Conservation (phyloP, 441 rosid species). For the Hura crepitans region DNA sequence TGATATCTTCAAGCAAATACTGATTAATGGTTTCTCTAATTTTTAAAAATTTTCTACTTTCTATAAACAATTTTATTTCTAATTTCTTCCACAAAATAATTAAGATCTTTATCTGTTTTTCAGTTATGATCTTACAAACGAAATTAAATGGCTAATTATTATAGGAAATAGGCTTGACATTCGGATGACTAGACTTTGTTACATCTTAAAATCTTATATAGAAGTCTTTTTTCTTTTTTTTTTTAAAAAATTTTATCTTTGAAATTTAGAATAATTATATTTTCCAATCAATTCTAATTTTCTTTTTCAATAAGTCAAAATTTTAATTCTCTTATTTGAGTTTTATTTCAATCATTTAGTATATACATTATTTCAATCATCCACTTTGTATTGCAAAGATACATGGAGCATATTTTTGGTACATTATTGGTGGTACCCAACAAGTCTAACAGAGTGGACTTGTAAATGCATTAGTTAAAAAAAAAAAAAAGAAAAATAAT, state of each 20-base stretch:
- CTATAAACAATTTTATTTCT: neutral
- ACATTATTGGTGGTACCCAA: neutral
- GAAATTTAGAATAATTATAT: neutral
- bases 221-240: no score
- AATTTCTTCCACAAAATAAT: neutral
- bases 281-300: no score
- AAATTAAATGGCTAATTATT: neutral
- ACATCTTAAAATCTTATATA: no score
- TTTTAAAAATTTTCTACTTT: neutral
- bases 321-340: neutral
- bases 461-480: neutral
- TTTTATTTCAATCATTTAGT: no score
- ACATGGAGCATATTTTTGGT: neutral
- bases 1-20: conserved; percentile 1
- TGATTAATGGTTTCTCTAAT: neutral
- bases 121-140: neutral
- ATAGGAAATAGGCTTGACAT: neutral
- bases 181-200: conserved; percentile 1
- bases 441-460: neutral
- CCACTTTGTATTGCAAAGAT: neutral
- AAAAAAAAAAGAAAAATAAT: no score
- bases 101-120: neutral
- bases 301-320: neutral
- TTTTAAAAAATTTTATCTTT: no score
- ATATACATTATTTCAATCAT: neutral